A percentile compares a stretch with the other conserved stretches of the same genome.
Conservation (phyloP, 805 yeast genomes). For the Pichia paraexigua region DNA sequence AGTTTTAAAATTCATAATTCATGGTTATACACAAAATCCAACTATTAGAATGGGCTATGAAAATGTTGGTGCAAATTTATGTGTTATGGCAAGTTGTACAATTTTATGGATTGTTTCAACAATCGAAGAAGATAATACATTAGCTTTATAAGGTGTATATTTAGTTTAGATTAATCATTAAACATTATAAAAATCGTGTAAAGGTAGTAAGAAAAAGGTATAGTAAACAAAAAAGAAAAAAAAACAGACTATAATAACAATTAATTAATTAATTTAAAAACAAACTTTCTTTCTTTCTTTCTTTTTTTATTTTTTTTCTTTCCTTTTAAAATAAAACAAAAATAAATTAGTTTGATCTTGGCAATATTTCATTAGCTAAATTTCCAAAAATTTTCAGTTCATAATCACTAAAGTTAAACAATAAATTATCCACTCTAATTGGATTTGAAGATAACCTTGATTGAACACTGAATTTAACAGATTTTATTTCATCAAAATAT, state of each 20-base stretch:
- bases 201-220: neutral
- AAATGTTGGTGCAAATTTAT: conserved; percentile 71
- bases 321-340: no score
- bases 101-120: conserved; percentile 91
- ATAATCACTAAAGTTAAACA: conserved; percentile 66
- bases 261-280: conserved; percentile 1
- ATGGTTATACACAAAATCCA: conserved; percentile 68
- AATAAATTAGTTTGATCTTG: conserved; percentile 11
- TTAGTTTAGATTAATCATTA: neutral
- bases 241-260: neutral
- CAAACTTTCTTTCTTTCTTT: neutral
- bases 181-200: conserved; percentile 1
- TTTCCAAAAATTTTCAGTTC: conserved; percentile 36
- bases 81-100: conserved; percentile 83
- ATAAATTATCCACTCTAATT: conserved; percentile 30
- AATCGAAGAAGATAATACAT: conserved; percentile 92
- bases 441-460: conserved; percentile 29
- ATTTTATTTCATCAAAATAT: conserved; percentile 81
- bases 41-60: conserved; percentile 91
- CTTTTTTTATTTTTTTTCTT: no score
- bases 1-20: conserved; percentile 73
- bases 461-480: conserved; percentile 33
- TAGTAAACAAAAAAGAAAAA: neutral
- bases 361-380: conserved; percentile 19
- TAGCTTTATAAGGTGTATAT: conserved; percentile 38